Evolutionary conservation across 129 eudicot species (phyloP), one percentile per base, ranked within the genome.

Genomic region (Deinandra increscens): DNA sequence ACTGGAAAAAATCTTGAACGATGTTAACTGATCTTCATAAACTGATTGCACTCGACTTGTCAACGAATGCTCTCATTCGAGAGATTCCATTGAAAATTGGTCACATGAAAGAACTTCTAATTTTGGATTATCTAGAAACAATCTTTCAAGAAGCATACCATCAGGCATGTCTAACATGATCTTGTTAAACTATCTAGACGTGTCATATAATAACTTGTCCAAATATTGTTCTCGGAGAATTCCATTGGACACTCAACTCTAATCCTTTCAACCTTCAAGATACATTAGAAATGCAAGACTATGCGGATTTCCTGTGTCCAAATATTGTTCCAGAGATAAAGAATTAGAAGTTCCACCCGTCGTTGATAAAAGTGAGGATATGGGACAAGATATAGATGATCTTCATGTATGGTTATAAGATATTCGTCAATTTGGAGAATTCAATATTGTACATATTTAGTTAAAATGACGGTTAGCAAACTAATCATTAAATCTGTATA

Each of bases 141-240:
- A 12, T 9, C 26, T 79, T 29, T 67, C 64, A 29, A 68, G 83
- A 14, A 6, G 13, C 5, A 69, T n/a, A n/a, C n/a, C n/a, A n/a
- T n/a, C n/a, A n/a, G n/a, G n/a, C n/a, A n/a, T n/a, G n/a, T n/a
- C n/a, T 80, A 18, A 80, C 84, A 9, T 6, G 18, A 51, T 41
- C 72, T 60, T 18, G 11, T 20, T 74, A 9, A 41, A 23, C 9
- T 36, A 66, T 31, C 44, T 74, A 58, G 78, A 79, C 43, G 6
- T 79, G 34, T 79, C 80, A 9, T 43, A 50, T 33, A 80, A 80
- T 29, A 68, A 61, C 38, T 43, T 80, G n/a, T 69, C 73, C 6
- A 80, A n/a, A n/a, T n/a, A n/a, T n/a, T n/a, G n/a, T n/a, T n/a
- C n/a, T n/a, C n/a, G 77, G 11, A 64, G 60, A 74, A 75, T 74